Evolutionary conservation across 352 stramenopile genomes (phyloP), one percentile per base, ranked within the genome.

Genomic region (Phytophthora foliorum): DNA sequence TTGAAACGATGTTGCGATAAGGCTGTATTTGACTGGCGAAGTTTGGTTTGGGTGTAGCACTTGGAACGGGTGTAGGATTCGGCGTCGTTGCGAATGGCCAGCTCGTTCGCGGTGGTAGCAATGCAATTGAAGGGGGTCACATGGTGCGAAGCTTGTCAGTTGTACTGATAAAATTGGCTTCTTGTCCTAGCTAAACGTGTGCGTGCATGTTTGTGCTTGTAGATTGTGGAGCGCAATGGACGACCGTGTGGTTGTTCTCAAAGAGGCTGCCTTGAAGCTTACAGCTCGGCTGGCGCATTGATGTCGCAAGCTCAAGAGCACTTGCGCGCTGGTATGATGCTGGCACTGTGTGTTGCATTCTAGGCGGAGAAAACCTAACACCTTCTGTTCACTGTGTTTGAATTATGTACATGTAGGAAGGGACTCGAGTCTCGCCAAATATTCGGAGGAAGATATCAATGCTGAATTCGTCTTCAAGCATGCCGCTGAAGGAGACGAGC

Each of bases 161-260:
- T 19, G n/a, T 24, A 4, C 3, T 32, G 24, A 9, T 49, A 49
- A n/a, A 49, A 52, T 22, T 46, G 17, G 16, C 19, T 9, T 14
- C 41, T 52, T 29, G 3, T 57, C 36, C n/a, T 54, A 57, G 3
- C 29, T 63, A 16, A 66, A 38, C 1, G 3, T 52, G 58, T 17
- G 6, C 21, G 17, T 53, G 13, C 8, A 13, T 45, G 8, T 32
- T n/a, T 58, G 34, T 9, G 13, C 13, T 41, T n/a, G 34, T 46
- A 95, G 88, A 94, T 96, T 56, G 86, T 94, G 6, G 86, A 94
- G 63, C 84, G 83, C 53, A 94, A 94, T 67, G 88, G 88, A 29
- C 80, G 86, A 27, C 71, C 76, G 6, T 96, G 88, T 49, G 82
- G 81, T 1, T 96, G 88, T 69, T 85, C 77, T 2, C 88, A 96